These are phyloP conservation scores for Cicer pinnatifidum DNA, from an alignment of 306 rosid species.

Conservation along the genomic window DNA sequence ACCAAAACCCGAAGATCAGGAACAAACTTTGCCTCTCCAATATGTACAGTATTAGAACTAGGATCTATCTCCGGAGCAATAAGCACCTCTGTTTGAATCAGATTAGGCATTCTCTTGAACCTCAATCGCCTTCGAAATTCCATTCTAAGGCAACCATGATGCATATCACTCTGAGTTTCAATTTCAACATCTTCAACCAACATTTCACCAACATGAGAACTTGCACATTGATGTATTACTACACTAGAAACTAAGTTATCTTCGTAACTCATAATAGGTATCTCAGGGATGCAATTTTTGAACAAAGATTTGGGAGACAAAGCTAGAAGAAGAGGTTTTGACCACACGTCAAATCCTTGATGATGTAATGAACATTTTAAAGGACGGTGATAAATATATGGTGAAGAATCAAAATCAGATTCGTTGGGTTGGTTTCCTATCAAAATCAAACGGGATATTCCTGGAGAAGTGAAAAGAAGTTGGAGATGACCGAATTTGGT, in stretches of 20 bases:
- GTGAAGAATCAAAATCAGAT: not conserved
- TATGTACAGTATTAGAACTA: slow-evolving; percentile 35
- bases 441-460: slow-evolving; percentile 68
- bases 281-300: slow-evolving; percentile 59
- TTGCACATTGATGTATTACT: slow-evolving; percentile 58
- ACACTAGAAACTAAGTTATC: slow-evolving; percentile 61
- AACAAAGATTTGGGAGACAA: slow-evolving; percentile 71
- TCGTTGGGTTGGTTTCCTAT: slow-evolving; percentile 51
- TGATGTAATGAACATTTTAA: slow-evolving; percentile 34
- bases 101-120: slow-evolving; percentile 84
- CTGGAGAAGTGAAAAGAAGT: slow-evolving; percentile 63
- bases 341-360: slow-evolving; percentile 53
- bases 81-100: slow-evolving; percentile 74
- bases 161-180: slow-evolving; percentile 44
- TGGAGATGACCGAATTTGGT: slow-evolving; percentile 73
- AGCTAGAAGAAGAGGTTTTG: slow-evolving; percentile 73
- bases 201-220: slow-evolving; percentile 76
- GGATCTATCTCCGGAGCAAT: slow-evolving; percentile 50
- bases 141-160: slow-evolving; percentile 38
- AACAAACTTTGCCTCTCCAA: slow-evolving; percentile 57
- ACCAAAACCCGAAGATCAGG: slow-evolving; percentile 65
- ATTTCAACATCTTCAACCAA: slow-evolving; percentile 83
- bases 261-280: slow-evolving; percentile 71
- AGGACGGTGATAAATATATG: slow-evolving; percentile 50
- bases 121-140: slow-evolving; percentile 90